A percentile compares a stretch with the other conserved stretches of the same genome.
phyloP scores from a whole-genome alignment of 331 rosid species.

The Rosa hybrid region DNA sequence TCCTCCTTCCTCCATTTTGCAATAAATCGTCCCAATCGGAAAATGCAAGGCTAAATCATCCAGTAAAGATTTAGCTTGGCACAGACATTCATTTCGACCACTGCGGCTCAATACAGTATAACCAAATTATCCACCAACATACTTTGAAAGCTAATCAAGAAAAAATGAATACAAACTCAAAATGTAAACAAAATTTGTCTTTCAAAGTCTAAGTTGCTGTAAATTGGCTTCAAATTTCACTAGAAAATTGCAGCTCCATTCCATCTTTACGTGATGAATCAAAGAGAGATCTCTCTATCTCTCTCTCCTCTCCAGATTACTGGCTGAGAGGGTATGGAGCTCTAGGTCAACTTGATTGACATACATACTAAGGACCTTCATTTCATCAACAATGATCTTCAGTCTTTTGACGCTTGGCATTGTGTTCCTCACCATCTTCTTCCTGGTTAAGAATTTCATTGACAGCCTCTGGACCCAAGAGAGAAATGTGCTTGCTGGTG shows the following conservation, averaged over 20 bases:
- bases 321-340: not conserved
- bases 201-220: conserved; percentile 6
- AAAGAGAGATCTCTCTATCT: not conserved
- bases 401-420: conserved; percentile 61
- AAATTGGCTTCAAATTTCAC: not conserved
- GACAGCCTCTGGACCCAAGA: conserved; percentile 73
- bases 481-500: conserved; percentile 88
- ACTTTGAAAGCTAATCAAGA: not conserved
- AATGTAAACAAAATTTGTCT: conserved; percentile 2
- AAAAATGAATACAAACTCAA: conserved; percentile 6
- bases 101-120: not conserved
- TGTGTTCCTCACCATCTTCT: conserved; percentile 57
- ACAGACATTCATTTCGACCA: not conserved
- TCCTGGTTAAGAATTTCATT: conserved; percentile 60
- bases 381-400: conserved; percentile 46
- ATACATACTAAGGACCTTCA: conserved; percentile 3
- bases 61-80: not conserved
- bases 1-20: not conserved
- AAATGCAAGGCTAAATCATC: not conserved
- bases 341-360: conserved; percentile 11
- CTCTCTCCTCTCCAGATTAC: not conserved
- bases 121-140: not conserved
- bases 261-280: not conserved
- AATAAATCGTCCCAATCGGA: not conserved
- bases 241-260: not conserved